Base-by-base conservation (phyloP, 148 eudicot species). In the Amaranthus palmeri region DNA sequence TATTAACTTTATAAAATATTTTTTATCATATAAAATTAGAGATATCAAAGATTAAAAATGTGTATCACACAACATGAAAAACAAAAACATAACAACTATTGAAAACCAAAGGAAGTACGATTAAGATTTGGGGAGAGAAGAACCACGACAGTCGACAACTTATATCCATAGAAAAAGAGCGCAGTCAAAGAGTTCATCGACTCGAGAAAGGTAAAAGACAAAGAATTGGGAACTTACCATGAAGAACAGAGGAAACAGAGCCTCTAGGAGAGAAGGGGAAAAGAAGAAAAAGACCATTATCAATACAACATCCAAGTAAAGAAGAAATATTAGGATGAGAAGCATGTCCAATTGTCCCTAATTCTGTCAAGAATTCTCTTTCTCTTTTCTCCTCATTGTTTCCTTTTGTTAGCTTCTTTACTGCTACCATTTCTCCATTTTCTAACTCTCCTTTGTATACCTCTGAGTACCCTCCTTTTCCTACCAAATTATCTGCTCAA, bases 391-490 rank as follows among this genome's bases (percentile, higher is more conserved):
- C 98, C 67, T 88, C 88, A 62, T 77, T 79, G 5, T 79, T 15
- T 57, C 84, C 40, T 53, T 83, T 83, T 53, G 89, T 81, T 14
- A 92, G 74, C 77, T 81, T 87, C 74, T 92, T 92, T 44, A 92
- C 96, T 13, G 98, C 98, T 52, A 92, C 88, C 74, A 81, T 83
- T 59, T 84, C 75, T 4, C 93, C 93, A 79, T 84, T 76, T 68
- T 72, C 69, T 46, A 92, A 55, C 11, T 73, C 72, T 44, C 98
- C 98, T 73, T 50, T 86, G 83, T 85, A 92, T 0, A 92, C 98
- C 83, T 90, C 92, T 70, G 96, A 93, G 74, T 83, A 84, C 64
- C 98, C 98, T 80, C 98, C 98, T 83, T 70, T 90, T 10, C 98
- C 98, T 9, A 88, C 98, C 82, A 92, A 58, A 70, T 92, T 90